Conservation (phyloP, 495 filamentous ascomycete species). For the Penicillium paradoxum region DNA sequence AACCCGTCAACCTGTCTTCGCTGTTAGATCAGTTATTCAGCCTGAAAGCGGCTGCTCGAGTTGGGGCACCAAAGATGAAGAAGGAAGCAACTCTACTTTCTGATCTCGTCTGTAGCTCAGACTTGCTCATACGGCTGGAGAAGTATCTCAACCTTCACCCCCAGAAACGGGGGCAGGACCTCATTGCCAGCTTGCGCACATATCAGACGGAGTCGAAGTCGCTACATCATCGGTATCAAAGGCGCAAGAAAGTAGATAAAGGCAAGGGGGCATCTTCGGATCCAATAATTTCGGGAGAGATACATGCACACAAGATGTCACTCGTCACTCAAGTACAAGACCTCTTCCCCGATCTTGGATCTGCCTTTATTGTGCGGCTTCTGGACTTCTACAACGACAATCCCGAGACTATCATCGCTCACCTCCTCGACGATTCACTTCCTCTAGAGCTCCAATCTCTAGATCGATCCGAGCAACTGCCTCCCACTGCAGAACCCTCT, state of each 20-base stretch:
- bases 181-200: conserved; percentile 32
- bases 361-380: conserved; percentile 72
- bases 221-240: conserved; percentile 52
- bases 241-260: conserved; percentile 59
- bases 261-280: conserved; percentile 58
- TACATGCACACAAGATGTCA: conserved; percentile 77
- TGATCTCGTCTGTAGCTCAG: conserved; percentile 41
- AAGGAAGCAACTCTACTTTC: conserved; percentile 40
- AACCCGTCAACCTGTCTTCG: conserved; percentile 60
- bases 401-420: conserved; percentile 73
- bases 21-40: conserved; percentile 79
- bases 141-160: conserved; percentile 51
- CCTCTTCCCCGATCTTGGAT: conserved; percentile 84
- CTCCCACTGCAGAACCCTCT: conserved; percentile 15
- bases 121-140: conserved; percentile 41
- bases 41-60: conserved; percentile 62
- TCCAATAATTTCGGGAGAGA: conserved; percentile 40
- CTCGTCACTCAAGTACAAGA: conserved; percentile 85
- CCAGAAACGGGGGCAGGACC: conserved; percentile 42
- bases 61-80: conserved; percentile 39
- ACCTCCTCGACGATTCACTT: conserved; percentile 78
- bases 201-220: conserved; percentile 45
- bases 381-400: conserved; percentile 74
- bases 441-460: conserved; percentile 47
- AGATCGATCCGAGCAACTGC: conserved; percentile 39